These are phyloP conservation scores for Leccinum pachyderme DNA, from an alignment of 1,284 basidiomycete genomes.

Conservation along the genomic window DNA sequence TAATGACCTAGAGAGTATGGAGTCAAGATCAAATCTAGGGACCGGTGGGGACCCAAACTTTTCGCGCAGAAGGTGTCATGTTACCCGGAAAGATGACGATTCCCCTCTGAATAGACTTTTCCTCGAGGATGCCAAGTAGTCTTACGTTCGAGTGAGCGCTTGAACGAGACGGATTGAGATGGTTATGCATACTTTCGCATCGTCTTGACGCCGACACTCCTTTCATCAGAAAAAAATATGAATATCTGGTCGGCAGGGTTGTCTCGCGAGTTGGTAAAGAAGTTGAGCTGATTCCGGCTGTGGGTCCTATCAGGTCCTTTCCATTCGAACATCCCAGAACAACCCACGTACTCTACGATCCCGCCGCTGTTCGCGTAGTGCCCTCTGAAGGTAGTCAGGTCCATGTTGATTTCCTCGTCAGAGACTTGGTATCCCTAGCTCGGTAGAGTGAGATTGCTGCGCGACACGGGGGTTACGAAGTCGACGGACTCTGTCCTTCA, in stretches of 20 bases:
- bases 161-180: conserved; percentile 1
- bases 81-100: conserved; percentile 96
- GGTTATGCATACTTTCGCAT: conserved; percentile 83
- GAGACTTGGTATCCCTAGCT: conserved; percentile 83
- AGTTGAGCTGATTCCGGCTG: conserved; percentile 86
- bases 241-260: conserved; percentile 84
- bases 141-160: conserved; percentile 42
- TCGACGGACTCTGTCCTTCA: conserved; percentile 79
- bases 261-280: conserved; percentile 74
- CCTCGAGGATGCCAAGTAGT: conserved; percentile 83
- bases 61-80: conserved; percentile 95
- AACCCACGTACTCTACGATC: conserved; percentile 55
- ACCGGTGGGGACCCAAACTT: conserved; percentile 47
- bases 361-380: conserved; percentile 64
- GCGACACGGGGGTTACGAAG: conserved; percentile 5
- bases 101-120: conserved; percentile 86
- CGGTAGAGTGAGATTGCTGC: conserved; percentile 18
- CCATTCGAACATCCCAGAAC: background rate
- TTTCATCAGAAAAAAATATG: conserved; percentile 91
- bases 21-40: background rate
- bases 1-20: conserved; percentile 65
- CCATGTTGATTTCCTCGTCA: conserved; percentile 88
- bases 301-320: conserved; percentile 13
- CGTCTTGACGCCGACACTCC: conserved; percentile 90
- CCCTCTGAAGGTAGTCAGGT: conserved; percentile 70